These are phyloP conservation scores for Paecilomyces sp. DNA, from an alignment of 2,329 filamentous ascomycete genomes.

Conservation along the genomic window DNA sequence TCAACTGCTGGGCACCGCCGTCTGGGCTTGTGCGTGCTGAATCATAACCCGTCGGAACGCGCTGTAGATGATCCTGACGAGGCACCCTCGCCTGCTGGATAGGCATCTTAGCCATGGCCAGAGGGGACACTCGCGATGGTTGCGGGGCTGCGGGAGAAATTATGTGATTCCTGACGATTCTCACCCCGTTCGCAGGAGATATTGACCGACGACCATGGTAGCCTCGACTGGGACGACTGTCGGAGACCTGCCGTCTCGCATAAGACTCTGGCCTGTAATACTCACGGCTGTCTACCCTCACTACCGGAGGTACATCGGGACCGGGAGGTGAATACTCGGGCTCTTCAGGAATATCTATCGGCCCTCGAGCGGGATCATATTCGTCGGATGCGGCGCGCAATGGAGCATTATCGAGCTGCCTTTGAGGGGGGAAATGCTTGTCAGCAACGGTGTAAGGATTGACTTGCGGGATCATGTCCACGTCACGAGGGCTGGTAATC, in stretches of 20 bases:
- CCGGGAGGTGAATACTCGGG: slow-evolving; percentile 43
- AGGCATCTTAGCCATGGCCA: slow-evolving; percentile 47
- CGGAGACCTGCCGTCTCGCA: slow-evolving; percentile 30
- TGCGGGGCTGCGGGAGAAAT: slow-evolving; percentile 67
- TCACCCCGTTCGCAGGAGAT: slow-evolving; percentile 43
- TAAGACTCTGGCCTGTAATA: slow-evolving; percentile 16
- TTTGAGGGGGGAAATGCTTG: slow-evolving; percentile 23
- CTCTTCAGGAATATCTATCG: slow-evolving; percentile 34
- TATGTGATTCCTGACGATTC: slow-evolving; percentile 66
- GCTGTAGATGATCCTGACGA: slow-evolving; percentile 29
- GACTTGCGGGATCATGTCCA: slow-evolving; percentile 30
- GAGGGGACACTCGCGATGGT: slow-evolving; percentile 60
- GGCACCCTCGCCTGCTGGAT: slow-evolving; percentile 50
- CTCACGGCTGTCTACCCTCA: slow-evolving; percentile 19
- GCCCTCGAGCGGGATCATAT: slow-evolving; percentile 14
- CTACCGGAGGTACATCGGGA: slow-evolving; percentile 27
- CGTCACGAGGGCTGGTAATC: slow-evolving; percentile 27
- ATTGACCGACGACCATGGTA: slow-evolving; percentile 31
- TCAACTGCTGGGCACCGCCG: slow-evolving; percentile 32
- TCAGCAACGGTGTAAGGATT: slow-evolving; percentile 32
- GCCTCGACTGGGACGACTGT: slow-evolving; percentile 34
- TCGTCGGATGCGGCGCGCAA: slow-evolving; percentile 12
- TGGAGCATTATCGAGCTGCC: slow-evolving; percentile 18
- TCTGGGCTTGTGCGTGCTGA: slow-evolving; percentile 40
- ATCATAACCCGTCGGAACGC: slow-evolving; percentile 17